Evolutionary conservation across 345 rosid genomes (phyloP).

Genomic region (Capsella bursapastoris): DNA sequence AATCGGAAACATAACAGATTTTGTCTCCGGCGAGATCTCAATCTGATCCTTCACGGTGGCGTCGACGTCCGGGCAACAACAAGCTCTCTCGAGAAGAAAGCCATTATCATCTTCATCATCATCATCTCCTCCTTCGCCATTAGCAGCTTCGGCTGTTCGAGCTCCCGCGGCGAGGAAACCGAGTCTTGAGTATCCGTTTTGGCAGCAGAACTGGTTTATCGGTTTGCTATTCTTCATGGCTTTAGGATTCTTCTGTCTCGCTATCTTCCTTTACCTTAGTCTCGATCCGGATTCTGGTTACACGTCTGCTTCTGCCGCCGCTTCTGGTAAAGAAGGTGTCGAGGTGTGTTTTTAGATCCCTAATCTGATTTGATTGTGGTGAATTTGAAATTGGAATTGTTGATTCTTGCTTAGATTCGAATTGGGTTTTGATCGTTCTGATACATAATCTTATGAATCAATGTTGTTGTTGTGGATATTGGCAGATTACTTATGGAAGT

Average conservation of each 20-base stretch:
- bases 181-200: constrained; percentile 56
- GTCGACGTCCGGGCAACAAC: constrained; percentile 69
- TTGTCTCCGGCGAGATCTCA: constrained; percentile 42
- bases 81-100: constrained; percentile 62
- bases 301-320: constrained; percentile 63
- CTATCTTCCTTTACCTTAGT: constrained; percentile 70
- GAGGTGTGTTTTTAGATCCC: constrained; percentile 60
- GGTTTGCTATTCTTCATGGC: constrained; percentile 71
- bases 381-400: background rate
- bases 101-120: constrained; percentile 46
- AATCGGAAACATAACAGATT: background rate
- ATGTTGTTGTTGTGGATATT: background rate
- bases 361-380: background rate
- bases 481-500: constrained; percentile 85
- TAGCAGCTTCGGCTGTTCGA: constrained; percentile 42
- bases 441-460: background rate
- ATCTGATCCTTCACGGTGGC: constrained; percentile 71
- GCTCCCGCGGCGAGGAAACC: constrained; percentile 32
- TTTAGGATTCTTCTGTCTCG: constrained; percentile 65
- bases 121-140: constrained; percentile 43
- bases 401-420: background rate
- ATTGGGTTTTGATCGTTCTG: background rate
- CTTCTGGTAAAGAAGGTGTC: constrained; percentile 62
- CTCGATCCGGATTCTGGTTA: constrained; percentile 60
- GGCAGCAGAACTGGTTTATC: constrained; percentile 91